Percentiles rank a stretch among this genome's conserved stretches.
Evolutionary conservation across 257 asterid species (phyloP).

Genomic region (Solanum bulbocastanum): DNA sequence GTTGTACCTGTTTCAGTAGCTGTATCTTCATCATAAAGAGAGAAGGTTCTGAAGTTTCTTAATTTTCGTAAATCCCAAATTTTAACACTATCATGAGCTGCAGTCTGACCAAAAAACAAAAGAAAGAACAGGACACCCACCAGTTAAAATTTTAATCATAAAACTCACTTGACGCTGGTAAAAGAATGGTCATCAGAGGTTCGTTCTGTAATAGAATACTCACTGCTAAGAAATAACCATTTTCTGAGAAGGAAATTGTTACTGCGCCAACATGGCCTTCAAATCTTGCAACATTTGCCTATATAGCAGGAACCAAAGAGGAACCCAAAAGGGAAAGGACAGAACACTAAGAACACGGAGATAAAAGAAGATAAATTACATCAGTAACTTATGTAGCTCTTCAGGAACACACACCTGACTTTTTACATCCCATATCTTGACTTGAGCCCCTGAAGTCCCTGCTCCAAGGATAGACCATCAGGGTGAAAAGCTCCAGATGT

Average conservation of each 20-base stretch:
- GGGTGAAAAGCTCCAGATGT: conserved; percentile 97
- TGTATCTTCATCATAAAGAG: conserved; percentile 75
- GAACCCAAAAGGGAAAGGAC: neutral
- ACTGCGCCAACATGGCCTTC: conserved; percentile 83
- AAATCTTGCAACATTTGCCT: conserved; percentile 80
- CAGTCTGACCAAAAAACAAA: conserved; percentile 49
- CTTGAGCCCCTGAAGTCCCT: conserved; percentile 64
- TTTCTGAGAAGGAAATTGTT: conserved; percentile 91
- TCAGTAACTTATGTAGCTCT: too few species aligned
- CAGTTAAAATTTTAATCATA: neutral
- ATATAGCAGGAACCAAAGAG: neutral
- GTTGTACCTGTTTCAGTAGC: conserved; percentile 73
- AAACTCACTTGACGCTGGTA: neutral
- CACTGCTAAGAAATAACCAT: conserved; percentile 96
- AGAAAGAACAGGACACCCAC: neutral
- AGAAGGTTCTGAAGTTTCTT: conserved; percentile 65
- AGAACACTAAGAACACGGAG: neutral
- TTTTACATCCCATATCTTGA: conserved; percentile 97
- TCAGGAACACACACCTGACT: conserved; percentile 51
- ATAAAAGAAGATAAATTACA: neutral
- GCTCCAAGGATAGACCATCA: conserved; percentile 98
- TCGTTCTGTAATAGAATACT: conserved; percentile 13
- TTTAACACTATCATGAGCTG: conserved; percentile 95
- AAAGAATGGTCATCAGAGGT: neutral
- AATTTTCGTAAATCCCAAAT: conserved; percentile 94